These are phyloP conservation scores for Petrea volubilis DNA, from an alignment of 257 asterid species.

Conservation along the genomic window DNA sequence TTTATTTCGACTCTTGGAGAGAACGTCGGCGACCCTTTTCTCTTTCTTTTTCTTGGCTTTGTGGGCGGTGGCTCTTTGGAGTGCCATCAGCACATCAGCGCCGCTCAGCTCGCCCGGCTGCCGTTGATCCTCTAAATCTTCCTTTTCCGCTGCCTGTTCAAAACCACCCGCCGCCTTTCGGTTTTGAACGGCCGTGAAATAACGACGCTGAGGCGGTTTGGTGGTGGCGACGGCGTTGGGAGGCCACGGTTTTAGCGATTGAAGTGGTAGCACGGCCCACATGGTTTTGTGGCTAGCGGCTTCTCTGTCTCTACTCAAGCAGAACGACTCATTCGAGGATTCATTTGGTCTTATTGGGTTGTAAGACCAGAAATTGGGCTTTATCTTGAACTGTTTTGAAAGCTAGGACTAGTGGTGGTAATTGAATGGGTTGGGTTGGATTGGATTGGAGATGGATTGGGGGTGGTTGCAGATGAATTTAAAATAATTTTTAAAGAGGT, in stretches of 20 bases:
- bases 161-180: neutral
- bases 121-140: neutral
- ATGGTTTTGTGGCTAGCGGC: slow-evolving; percentile 9
- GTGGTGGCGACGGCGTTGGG: slow-evolving; percentile 20
- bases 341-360: neutral
- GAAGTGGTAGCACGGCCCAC: slow-evolving; percentile 27
- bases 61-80: slow-evolving; percentile 42
- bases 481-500: too few species aligned
- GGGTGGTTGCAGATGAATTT: too few species aligned
- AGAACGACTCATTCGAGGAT: neutral
- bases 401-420: too few species aligned
- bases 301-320: neutral
- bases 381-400: neutral
- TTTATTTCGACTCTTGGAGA: neutral
- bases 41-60: slow-evolving; percentile 27
- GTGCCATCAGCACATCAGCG: slow-evolving; percentile 55
- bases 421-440: too few species aligned
- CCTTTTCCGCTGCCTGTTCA: slow-evolving; percentile 3
- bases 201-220: slow-evolving; percentile 21
- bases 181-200: slow-evolving; percentile 5
- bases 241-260: slow-evolving; percentile 19
- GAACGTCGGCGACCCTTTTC: neutral
- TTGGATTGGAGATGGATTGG: too few species aligned
- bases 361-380: neutral
- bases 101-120: slow-evolving; percentile 40